A percentile compares a stretch with the other conserved stretches of the same genome.
phyloP scores from a whole-genome alignment of 2,329 filamentous ascomycete genomes.

The Byssothecium circinans region DNA sequence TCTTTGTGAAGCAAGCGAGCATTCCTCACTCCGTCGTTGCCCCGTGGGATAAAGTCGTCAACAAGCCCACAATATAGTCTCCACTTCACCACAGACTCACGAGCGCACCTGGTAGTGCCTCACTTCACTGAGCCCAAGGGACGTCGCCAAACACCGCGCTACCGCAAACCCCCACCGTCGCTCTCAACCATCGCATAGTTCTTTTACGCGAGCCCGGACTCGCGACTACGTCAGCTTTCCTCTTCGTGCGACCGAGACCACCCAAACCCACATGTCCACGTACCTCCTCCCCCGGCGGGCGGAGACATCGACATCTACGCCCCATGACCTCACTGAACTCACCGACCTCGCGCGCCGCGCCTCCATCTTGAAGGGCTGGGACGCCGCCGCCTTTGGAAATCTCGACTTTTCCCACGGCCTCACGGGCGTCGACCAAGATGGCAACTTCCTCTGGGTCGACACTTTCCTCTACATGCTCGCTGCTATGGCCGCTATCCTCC shows the following conservation, averaged over 20 bases:
- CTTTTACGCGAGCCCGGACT: neutral
- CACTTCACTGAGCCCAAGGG: neutral
- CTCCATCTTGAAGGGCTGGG: slow-evolving; percentile 34
- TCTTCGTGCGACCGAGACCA: slow-evolving; percentile 4
- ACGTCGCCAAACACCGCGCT: no score
- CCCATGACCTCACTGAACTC: slow-evolving; percentile 8
- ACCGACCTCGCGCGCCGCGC: slow-evolving; percentile 18
- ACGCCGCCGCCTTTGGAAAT: slow-evolving; percentile 29
- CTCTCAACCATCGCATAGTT: neutral
- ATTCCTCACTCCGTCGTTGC: slow-evolving; percentile 12
- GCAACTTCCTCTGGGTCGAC: slow-evolving; percentile 53
- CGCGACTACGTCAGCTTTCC: neutral
- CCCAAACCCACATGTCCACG: slow-evolving; percentile 28
- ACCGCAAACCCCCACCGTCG: neutral
- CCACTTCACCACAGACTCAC: neutral
- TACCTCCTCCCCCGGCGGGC: slow-evolving; percentile 27
- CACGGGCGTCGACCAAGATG: slow-evolving; percentile 50
- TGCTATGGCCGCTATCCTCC: slow-evolving; percentile 39
- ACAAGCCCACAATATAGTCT: slow-evolving; percentile 1
- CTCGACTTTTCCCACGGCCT: slow-evolving; percentile 49
- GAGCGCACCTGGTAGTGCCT: slow-evolving; percentile 9
- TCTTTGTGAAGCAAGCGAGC: slow-evolving; percentile 4
- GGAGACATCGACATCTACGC: slow-evolving; percentile 14
- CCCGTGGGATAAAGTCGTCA: slow-evolving; percentile 21
- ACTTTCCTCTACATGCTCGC: slow-evolving; percentile 44